A percentile compares a stretch with the other conserved stretches of the same genome.
Evolutionary conservation across 2,329 filamentous ascomycete genomes (phyloP).

Genomic region (Cladosporium austrohemisphaericum): DNA sequence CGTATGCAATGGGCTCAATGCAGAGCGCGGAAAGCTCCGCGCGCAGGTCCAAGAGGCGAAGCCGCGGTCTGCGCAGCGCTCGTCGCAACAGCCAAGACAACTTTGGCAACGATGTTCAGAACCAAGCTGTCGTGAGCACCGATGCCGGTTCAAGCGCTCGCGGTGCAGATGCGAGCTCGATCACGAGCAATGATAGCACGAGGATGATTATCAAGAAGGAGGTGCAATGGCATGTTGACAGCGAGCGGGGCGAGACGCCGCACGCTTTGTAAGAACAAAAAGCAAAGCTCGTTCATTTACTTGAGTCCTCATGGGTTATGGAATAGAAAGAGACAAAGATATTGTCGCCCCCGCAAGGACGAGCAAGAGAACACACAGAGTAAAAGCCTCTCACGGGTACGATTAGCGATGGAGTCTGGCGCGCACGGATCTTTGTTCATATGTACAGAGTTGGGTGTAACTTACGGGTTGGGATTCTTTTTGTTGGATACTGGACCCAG

Average conservation of each 20-base stretch:
- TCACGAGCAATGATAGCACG: constrained; percentile 19
- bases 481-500: background rate
- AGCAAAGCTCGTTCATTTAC: no score
- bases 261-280: no score
- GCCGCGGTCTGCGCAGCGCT: background rate
- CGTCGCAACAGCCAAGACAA: background rate
- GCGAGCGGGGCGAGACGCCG: constrained; percentile 7
- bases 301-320: no score
- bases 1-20: constrained; percentile 9
- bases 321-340: no score
- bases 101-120: constrained; percentile 6
- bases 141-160: background rate
- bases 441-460: no score
- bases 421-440: no score
- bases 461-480: background rate
- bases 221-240: constrained; percentile 18
- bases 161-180: constrained; percentile 12
- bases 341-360: no score
- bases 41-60: background rate
- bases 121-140: background rate
- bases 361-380: no score
- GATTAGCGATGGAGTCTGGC: background rate
- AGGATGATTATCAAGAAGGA: constrained; percentile 23
- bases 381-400: background rate
- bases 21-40: constrained; percentile 1